phyloP scores from a whole-genome alignment of 2,329 filamentous ascomycete genomes.

The Pseudodiploospora longispora region DNA sequence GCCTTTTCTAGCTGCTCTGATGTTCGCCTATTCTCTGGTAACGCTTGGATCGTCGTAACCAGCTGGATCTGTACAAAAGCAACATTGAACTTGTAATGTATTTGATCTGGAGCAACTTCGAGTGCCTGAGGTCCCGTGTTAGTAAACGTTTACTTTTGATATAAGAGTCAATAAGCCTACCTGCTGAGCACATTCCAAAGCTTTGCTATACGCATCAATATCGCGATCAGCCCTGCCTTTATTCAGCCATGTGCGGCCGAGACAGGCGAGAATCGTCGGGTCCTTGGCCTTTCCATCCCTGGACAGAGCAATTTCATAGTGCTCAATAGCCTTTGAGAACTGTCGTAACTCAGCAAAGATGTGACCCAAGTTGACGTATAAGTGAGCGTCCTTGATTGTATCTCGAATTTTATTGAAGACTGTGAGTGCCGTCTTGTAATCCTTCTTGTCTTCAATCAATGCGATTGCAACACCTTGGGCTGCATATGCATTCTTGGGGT shows the following conservation, averaged over 20 bases:
- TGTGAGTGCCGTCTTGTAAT: constrained; percentile 70
- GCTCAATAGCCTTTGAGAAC: constrained; percentile 85
- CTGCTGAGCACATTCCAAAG: constrained; percentile 55
- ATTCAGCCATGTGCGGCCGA: constrained; percentile 81
- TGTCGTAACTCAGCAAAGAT: constrained; percentile 87
- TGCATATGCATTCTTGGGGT: constrained; percentile 90
- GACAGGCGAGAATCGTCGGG: constrained; percentile 70
- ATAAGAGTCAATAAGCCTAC: constrained; percentile 29
- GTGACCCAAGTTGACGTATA: constrained; percentile 90
- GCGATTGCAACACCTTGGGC: constrained; percentile 95
- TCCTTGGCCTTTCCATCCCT: constrained; percentile 70
- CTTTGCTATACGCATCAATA: constrained; percentile 48
- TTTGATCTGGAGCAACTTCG: constrained; percentile 68
- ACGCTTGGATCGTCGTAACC: constrained; percentile 66
- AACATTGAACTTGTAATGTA: constrained; percentile 95
- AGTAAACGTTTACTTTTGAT: constrained; percentile 6
- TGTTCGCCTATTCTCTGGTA: constrained; percentile 69
- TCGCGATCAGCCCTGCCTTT: constrained; percentile 60
- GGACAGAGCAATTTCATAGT: constrained; percentile 77
- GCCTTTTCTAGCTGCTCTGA: constrained; percentile 76
- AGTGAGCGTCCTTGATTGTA: constrained; percentile 77
- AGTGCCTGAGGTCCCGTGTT: constrained; percentile 50
- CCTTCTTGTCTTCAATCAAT: constrained; percentile 88
- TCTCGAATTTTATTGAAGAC: constrained; percentile 89
- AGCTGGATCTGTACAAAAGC: constrained; percentile 96